These are phyloP conservation scores for Yamadazyma spencermartinsiae DNA, from an alignment of 1,139 yeast genomes.

Conservation along the genomic window DNA sequence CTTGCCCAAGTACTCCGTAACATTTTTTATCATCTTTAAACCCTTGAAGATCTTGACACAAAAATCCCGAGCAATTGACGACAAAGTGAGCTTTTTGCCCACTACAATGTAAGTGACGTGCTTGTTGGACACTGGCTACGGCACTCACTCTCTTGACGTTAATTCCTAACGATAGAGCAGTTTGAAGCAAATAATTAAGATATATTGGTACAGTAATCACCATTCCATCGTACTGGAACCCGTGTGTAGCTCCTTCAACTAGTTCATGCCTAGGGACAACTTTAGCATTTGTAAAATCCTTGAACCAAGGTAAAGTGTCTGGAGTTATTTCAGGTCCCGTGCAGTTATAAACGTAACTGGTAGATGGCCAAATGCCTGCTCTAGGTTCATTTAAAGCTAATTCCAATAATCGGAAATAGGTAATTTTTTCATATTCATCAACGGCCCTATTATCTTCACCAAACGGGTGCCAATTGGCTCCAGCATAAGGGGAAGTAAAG, in stretches of 20 bases:
- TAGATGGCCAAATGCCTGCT: conserved; percentile 44
- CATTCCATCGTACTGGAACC: conserved; percentile 46
- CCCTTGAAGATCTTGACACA: conserved; percentile 34
- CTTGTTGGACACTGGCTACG: conserved; percentile 28
- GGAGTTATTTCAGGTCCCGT: conserved; percentile 15
- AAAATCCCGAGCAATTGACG: conserved; percentile 47
- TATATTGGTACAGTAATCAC: conserved; percentile 53
- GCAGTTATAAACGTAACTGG: conserved; percentile 31
- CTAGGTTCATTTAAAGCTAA: conserved; percentile 43
- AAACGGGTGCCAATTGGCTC: conserved; percentile 50
- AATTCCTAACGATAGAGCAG: conserved; percentile 41
- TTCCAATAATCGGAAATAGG: conserved; percentile 39
- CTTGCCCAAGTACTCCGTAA: conserved; percentile 41
- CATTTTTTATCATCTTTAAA: conserved; percentile 28
- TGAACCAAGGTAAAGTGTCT: conserved; percentile 45
- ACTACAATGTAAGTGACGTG: conserved; percentile 23
- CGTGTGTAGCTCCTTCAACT: conserved; percentile 34
- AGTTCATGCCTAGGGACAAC: conserved; percentile 29
- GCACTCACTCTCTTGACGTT: conserved; percentile 28
- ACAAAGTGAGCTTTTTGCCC: conserved; percentile 36
- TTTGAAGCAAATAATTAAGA: conserved; percentile 43
- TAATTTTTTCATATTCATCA: conserved; percentile 39
- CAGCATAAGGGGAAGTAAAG: conserved; percentile 45
- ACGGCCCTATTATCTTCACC: conserved; percentile 34
- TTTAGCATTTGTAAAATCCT: conserved; percentile 35